Conservation (phyloP, 108 stramenopile species). For the Cylindrotheca closterium region DNA sequence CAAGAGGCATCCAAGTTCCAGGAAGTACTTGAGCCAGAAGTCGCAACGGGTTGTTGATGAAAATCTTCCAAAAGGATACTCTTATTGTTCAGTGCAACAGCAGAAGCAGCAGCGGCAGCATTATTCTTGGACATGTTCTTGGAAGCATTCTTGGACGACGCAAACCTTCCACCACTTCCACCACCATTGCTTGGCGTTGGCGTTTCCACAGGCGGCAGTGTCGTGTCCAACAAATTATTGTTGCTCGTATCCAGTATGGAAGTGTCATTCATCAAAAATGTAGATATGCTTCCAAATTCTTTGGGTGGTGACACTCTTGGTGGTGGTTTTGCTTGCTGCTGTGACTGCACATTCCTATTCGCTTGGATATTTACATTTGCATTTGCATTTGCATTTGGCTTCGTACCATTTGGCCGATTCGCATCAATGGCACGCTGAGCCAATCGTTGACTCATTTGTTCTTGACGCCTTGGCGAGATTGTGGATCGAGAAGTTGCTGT, state of each 20-base stretch:
- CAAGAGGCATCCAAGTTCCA: slow-evolving; percentile 15
- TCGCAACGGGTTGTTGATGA: not conserved
- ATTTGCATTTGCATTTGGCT: not conserved
- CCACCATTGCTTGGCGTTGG: not conserved
- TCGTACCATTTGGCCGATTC: not conserved
- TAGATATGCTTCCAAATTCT: no score
- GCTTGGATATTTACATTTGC: not conserved
- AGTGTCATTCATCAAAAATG: not conserved
- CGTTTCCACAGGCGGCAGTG: not conserved
- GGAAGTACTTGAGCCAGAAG: not conserved
- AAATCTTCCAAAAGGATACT: not conserved
- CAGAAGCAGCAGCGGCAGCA: not conserved
- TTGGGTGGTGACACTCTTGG: no score
- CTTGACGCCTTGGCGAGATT: not conserved
- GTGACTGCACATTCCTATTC: not conserved
- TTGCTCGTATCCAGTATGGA: not conserved
- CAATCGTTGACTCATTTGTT: no score
- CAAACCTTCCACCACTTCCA: not conserved
- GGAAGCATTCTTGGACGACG: no score
- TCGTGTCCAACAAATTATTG: not conserved
- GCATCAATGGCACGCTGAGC: no score
- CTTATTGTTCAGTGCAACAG: not conserved
- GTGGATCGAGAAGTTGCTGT: not conserved
- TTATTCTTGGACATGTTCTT: no score
- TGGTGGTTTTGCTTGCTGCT: not conserved